Base-by-base conservation (phyloP, 768 basidiomycete species). In the Mycena leptocephala region DNA sequence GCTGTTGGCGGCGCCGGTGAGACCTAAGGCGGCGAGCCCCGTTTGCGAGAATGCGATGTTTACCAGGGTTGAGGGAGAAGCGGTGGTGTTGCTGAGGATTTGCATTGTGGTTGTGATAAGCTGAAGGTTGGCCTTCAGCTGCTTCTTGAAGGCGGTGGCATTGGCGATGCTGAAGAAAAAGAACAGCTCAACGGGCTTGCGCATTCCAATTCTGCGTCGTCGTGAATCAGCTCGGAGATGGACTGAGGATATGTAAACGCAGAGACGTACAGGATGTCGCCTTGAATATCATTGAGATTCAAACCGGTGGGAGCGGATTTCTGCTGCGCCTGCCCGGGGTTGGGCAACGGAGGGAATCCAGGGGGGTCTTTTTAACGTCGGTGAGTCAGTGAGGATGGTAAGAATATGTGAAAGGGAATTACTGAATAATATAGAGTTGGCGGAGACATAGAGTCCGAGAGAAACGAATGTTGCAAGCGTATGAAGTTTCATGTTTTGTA, bases 281-380 rank as follows among this genome's bases (percentile, higher is more conserved):
- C 81, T 68, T 83, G 81, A 35, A 83, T 80, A 70, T 83, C 80
- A 43, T 76, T 77, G 10, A 79, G 75, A 39, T 81, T 78, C 55
- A 80, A 71, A 61, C 70, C 67, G 24, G 73, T 20, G 55, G 63
- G 32, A 24, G 61, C 59, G 24, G 72, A 37, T 16, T 43, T 51
- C 16, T n/a, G 32, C 37, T n/a, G 41, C 39, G 62, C 72, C 24
- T 35, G 14, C 20, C 30, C 51, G 24, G 51, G n/a, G 32, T 28
- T 51, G 35, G 72, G 72, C 41, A 74, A 41, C 24, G 51, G 32
- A 7, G 72, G 72, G 16, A 43, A 35, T 8, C 62, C 72, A 41
- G 64, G 62, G 41, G 72, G 64, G 33, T 70, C 69, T 70, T n/a
- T 39, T 28, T n/a, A 41, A 41, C 32, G 20, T 64, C 41, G 63